phyloP scores from a whole-genome alignment of 2,329 filamentous ascomycete genomes.

The Botrytis pseudocinerea region DNA sequence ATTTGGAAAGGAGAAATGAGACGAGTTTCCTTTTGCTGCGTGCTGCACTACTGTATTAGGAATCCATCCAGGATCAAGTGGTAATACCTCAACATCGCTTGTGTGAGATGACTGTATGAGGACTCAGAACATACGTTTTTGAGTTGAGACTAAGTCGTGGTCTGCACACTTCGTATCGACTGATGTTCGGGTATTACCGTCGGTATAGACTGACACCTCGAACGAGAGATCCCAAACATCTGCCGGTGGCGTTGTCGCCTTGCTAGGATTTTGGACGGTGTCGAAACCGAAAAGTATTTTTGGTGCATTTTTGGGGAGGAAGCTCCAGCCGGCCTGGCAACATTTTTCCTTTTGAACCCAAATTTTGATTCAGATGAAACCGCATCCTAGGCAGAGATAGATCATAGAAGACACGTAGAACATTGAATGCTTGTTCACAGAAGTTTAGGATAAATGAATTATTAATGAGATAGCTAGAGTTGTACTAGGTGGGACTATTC shows the following conservation, averaged over 20 bases:
- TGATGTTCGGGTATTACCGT: slow-evolving; percentile 1
- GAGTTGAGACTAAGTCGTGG: neutral
- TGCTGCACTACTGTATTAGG: neutral
- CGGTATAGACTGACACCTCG: slow-evolving; percentile 10
- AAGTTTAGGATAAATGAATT: neutral
- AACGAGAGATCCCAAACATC: neutral
- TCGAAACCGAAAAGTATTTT: neutral
- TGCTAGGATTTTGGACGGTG: neutral
- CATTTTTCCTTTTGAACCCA: neutral
- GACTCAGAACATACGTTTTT: neutral
- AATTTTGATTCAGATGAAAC: slow-evolving; percentile 9
- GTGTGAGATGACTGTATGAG: neutral
- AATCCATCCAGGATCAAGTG: neutral
- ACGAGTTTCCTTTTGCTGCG: neutral
- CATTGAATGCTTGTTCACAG: neutral
- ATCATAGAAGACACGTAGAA: slow-evolving; percentile 11
- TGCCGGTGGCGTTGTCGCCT: neutral
- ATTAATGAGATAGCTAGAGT: neutral
- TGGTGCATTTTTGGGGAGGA: neutral
- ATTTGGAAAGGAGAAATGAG: neutral
- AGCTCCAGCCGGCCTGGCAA: neutral
- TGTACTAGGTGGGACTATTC: neutral
- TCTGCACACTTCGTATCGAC: neutral
- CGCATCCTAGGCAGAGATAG: neutral
- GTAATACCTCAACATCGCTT: neutral